Evolutionary conservation across 2,329 filamentous ascomycete genomes (phyloP).

Genomic region (Myriosclerotinia duriaeana): DNA sequence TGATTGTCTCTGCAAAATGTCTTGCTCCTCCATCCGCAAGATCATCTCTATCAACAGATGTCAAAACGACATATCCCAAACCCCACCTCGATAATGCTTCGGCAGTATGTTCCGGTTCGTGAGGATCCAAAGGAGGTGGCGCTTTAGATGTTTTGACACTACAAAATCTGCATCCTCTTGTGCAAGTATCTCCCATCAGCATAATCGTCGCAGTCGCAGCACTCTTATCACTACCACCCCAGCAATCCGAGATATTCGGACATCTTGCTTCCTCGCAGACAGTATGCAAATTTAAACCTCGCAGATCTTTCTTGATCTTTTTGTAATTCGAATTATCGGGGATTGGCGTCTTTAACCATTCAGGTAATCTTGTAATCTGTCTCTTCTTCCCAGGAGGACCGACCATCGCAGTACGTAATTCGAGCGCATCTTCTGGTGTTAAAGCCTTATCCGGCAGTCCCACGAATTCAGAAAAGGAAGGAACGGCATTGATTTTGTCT

Average conservation of each 20-base stretch:
- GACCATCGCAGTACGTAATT: constrained; percentile 61
- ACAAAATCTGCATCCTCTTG: constrained; percentile 93
- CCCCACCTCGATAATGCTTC: constrained; percentile 93
- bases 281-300: constrained; percentile 86
- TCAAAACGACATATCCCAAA: constrained; percentile 91
- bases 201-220: constrained; percentile 97
- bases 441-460: constrained; percentile 47
- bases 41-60: constrained; percentile 91
- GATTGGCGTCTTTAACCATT: constrained; percentile 96
- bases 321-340: constrained; percentile 83
- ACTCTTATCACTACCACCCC: constrained; percentile 86
- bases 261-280: constrained; percentile 97
- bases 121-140: constrained; percentile 80
- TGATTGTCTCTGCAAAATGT: constrained; percentile 92
- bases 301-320: constrained; percentile 89
- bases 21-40: constrained; percentile 80
- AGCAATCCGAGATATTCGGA: constrained; percentile 97
- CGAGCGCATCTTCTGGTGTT: constrained; percentile 55
- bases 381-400: constrained; percentile 61
- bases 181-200: constrained; percentile 99
- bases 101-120: constrained; percentile 95
- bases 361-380: constrained; percentile 73
- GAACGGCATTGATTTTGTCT: constrained; percentile 45
- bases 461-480: constrained; percentile 60
- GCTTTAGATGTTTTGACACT: constrained; percentile 84